Base-by-base conservation (phyloP, 78 protist species). In the Polysphondylium violaceum region DNA sequence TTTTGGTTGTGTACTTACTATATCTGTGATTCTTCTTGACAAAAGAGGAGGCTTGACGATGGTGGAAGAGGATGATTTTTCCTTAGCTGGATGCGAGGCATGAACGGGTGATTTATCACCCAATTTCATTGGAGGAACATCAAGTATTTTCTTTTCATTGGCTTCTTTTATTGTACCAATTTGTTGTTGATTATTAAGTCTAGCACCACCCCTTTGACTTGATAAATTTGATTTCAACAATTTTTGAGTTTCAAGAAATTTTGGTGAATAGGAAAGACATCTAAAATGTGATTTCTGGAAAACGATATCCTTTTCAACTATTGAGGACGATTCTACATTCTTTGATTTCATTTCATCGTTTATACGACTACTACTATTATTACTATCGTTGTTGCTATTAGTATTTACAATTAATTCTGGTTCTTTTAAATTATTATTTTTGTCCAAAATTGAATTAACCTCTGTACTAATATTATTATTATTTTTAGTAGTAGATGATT, bases 221-320 rank as follows among this genome's bases (percentile, higher is more conserved):
- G 16, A 56, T 17, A 9, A 14, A 17, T 56, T n/a, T n/a, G n/a
- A n/a, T n/a, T n/a, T n/a, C n/a, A n/a, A n/a, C n/a, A n/a, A n/a
- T n/a, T 60, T 12, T 33, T 59, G 61, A 12, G 59, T 59, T 72
- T 72, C 78, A 21, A 72, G 31, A 43, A 63, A 23, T 17, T 78
- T 78, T 19, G 88, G 88, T 16, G 73, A 59, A 78, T 65, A 78
- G 1, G 88, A 78, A 31, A 78, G 47, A n/a, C 65, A 44, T 78
- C 88, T 63, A 27, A 64, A 78, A 40, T 78, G 88, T 25, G 65
- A 23, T 44, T 78, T 78, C 29, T 78, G 73, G 25, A 78, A 78
- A 19, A 21, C 29, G 2, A 78, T 23, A n/a, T 63, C 65, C 3
- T 61, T 61, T 36, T 72, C 64, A 17, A 47, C 2, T 14, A 72